phyloP scores from a whole-genome alignment of 441 rosid genomes.

The Jatropha multifida region DNA sequence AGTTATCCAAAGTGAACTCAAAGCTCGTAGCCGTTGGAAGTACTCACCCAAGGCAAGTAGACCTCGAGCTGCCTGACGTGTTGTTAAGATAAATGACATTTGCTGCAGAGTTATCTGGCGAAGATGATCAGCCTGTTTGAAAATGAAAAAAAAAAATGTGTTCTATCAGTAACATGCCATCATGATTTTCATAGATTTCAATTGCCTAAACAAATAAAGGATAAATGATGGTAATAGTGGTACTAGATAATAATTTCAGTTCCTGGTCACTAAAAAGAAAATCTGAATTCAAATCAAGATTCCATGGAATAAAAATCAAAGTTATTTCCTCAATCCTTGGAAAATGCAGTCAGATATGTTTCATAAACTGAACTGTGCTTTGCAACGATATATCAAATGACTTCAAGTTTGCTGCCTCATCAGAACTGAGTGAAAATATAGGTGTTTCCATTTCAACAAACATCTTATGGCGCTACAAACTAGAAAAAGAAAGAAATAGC shows the following conservation, averaged over 20 bases:
- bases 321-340: not conserved
- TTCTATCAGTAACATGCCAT: not conserved
- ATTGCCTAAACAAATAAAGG: not conserved
- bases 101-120: constrained; percentile 84
- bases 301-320: not conserved
- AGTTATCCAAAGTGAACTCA: constrained; percentile 75
- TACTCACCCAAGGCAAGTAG: constrained; percentile 93
- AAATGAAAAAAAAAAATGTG: not conserved
- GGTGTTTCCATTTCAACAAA: not conserved
- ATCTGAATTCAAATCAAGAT: not conserved
- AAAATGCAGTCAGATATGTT: not conserved
- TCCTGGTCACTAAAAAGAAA: not conserved
- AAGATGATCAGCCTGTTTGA: constrained; percentile 81
- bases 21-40: constrained; percentile 72
- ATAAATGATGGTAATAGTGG: not conserved
- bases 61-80: constrained; percentile 79
- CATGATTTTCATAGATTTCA: not conserved
- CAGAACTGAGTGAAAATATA: not conserved
- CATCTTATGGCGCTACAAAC: not conserved
- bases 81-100: constrained; percentile 73
- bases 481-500: not conserved
- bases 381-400: not conserved
- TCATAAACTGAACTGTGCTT: not conserved
- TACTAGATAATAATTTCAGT: not conserved
- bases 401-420: not conserved